A percentile compares a stretch with the other conserved stretches of the same genome.
phyloP scores from a whole-genome alignment of 225 moss, liverwort and hornwort species.

The Polytrichum commune region DNA sequence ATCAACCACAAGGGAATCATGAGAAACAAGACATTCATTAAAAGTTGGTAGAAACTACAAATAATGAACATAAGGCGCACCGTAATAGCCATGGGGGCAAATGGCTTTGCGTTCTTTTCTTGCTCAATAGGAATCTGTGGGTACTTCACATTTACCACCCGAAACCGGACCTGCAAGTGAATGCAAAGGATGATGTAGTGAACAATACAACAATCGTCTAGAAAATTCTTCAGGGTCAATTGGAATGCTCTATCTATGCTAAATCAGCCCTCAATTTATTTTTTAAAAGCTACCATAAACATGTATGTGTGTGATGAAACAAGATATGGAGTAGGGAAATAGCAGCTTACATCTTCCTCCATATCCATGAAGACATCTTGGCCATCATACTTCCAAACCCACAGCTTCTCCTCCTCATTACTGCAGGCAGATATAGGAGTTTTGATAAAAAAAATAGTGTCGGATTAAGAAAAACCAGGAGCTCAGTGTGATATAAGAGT shows the following conservation, averaged over 20 bases:
- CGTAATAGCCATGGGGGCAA: constrained; percentile 87
- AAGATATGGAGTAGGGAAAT: not conserved
- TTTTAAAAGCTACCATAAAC: no score
- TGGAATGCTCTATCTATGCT: no score
- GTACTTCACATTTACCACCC: constrained; percentile 90
- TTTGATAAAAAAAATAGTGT: not conserved
- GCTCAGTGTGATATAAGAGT: no score
- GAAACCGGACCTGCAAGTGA: constrained; percentile 71
- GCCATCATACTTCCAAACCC: constrained; percentile 95
- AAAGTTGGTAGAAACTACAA: no score
- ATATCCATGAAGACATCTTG: constrained; percentile 89
- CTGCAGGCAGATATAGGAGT: constrained; percentile 26
- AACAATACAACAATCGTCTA: not conserved
- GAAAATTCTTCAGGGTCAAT: no score
- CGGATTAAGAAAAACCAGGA: no score
- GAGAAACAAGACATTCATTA: no score
- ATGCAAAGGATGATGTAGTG: not conserved
- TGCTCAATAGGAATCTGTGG: constrained; percentile 77
- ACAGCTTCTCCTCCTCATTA: constrained; percentile 77
- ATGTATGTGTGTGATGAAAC: no score
- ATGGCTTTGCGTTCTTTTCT: constrained; percentile 80
- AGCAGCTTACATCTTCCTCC: constrained; percentile 76
- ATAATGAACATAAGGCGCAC: constrained; percentile 28
- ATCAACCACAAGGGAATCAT: constrained; percentile 12
- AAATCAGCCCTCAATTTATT: no score